Evolutionary conservation across 2,329 filamentous ascomycete species (phyloP), one percentile per base, ranked within the genome.

Genomic region (Fusarium sacchari): DNA sequence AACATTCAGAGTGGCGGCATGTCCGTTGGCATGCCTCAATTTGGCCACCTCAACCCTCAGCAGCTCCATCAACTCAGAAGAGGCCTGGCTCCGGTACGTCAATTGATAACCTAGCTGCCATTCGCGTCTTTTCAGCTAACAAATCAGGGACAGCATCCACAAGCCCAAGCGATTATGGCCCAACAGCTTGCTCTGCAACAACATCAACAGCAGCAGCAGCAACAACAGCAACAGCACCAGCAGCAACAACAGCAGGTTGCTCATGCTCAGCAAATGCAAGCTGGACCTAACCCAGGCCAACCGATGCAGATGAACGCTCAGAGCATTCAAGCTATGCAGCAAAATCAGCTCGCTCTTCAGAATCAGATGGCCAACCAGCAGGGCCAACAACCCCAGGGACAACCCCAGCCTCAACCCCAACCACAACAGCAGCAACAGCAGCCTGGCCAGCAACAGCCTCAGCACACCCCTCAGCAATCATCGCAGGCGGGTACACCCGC

Each of bases 1-100:
- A 86, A 86, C 53, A 88, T 91, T 83, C 83, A 84, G 24, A 85
- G 84, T 39, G 80, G 84, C 26, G 80, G 84, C 24, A 87, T 89
- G 76, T 87, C 84, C 40, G 88, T 91, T 79, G 86, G 84, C 7
- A 88, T 90, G 80, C 69, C 64, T 22, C 85, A 80, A 76, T 86
- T 90, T 78, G 88, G 81, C 43, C 81, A 80, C 76, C 86, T 90
- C 78, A 88, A 81, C 52, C 82, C 81, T 28, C 86, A 88, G 66
- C 88, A 89, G 76, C 80, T 88, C 39, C 83, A 86, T 50, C 86
- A 87, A 49, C 84, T 90, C 76, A 82, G 88, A 40, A 55, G 70
- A 82, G 82, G 59, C 73, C 76, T 53, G 81, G 84, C 44, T 58
- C 84, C 85, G 61, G 85, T 88, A 72, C 82, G 83, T 76, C 40